phyloP scores from a whole-genome alignment of 441 rosid species.

The Geranium incanum region DNA sequence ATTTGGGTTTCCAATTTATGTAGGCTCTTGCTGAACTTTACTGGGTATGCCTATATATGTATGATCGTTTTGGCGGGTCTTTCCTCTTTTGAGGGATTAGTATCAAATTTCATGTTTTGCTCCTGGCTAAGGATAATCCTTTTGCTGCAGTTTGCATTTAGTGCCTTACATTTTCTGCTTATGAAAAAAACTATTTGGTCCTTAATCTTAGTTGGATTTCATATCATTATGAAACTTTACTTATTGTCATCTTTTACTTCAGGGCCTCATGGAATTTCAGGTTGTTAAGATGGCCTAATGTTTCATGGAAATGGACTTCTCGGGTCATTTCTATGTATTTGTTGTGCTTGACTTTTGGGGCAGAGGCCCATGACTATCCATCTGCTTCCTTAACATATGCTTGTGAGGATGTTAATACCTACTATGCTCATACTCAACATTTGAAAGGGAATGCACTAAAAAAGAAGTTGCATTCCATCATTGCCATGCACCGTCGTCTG shows the following conservation, averaged over 20 bases:
- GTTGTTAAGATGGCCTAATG: background rate
- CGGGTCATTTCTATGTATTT: background rate
- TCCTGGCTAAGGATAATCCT: no score
- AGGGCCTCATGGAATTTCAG: background rate
- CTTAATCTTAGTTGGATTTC: background rate
- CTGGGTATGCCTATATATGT: no score
- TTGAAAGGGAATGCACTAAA: background rate
- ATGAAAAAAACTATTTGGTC: background rate
- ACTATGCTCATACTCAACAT: background rate
- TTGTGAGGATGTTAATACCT: background rate
- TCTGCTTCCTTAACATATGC: background rate
- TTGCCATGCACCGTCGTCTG: background rate
- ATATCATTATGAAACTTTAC: background rate
- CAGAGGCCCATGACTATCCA: background rate
- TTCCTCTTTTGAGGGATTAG: no score
- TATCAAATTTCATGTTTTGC: no score
- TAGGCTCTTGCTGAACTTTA: no score
- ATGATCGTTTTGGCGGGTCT: no score
- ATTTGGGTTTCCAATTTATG: no score
- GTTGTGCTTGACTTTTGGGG: background rate
- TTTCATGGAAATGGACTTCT: background rate
- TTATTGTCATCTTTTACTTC: no score
- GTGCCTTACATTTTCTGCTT: no score
- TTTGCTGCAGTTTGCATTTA: no score
- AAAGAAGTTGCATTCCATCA: background rate